Conservation (phyloP, 192 early-diverging fungal genomes). For the Paraglomus brasilianum region DNA sequence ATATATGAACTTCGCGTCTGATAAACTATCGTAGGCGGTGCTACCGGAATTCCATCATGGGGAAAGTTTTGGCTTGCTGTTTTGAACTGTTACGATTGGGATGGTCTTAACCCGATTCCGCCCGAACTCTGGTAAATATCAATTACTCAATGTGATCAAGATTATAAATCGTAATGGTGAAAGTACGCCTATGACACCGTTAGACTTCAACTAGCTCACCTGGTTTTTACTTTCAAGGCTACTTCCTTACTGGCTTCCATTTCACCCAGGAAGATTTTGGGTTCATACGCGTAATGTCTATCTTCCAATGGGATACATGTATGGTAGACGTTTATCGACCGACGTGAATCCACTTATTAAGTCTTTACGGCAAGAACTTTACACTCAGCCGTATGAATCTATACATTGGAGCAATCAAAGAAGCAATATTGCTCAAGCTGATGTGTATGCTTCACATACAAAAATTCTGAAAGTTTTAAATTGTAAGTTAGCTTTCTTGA, state of each 20-base stretch:
- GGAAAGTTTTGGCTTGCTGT: slow-evolving; percentile 97
- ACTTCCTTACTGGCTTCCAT: slow-evolving; percentile 75
- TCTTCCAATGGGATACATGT: slow-evolving; percentile 94
- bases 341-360: slow-evolving; percentile 68
- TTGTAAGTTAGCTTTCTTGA: slow-evolving; percentile 40
- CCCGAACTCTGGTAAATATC: slow-evolving; percentile 80
- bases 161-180: background rate
- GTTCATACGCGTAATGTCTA: slow-evolving; percentile 91
- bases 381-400: slow-evolving; percentile 77
- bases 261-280: slow-evolving; percentile 94
- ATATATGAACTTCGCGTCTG: background rate
- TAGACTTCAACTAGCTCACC: too few species aligned
- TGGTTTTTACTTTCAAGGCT: slow-evolving; percentile 45
- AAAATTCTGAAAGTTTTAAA: slow-evolving; percentile 73
- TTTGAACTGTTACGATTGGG: slow-evolving; percentile 92
- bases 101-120: slow-evolving; percentile 94
- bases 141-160: background rate
- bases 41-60: slow-evolving; percentile 87
- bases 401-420: slow-evolving; percentile 82
- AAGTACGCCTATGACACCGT: too few species aligned
- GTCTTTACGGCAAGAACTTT: slow-evolving; percentile 86
- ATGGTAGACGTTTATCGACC: slow-evolving; percentile 63
- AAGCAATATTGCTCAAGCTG: slow-evolving; percentile 78
- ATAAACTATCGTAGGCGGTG: slow-evolving; percentile 60
- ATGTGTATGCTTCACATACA: slow-evolving; percentile 86